Conservation (phyloP, 441 rosid species). For the Gossypium aridum region DNA sequence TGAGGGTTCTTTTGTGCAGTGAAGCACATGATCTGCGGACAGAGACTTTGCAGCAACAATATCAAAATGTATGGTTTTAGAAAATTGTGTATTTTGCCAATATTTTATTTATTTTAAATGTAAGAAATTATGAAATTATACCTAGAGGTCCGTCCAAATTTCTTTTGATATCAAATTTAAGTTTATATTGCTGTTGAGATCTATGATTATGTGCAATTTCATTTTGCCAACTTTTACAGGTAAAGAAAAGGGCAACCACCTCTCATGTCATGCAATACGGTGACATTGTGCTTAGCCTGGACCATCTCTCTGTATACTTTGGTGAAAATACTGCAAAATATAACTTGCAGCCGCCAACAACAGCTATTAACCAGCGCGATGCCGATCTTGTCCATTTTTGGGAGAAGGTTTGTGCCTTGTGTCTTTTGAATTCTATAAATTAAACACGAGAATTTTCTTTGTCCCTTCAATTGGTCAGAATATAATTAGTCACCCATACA, state of each 20-base stretch:
- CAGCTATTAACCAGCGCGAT: conserved; percentile 84
- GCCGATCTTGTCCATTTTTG: conserved; percentile 90
- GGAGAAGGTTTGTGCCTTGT: conserved; percentile 56
- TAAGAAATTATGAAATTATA: not conserved
- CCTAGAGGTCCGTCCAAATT: too few relatives aligned
- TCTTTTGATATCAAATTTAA: not conserved
- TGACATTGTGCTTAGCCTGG: conserved; percentile 45
- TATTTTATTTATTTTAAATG: too few relatives aligned
- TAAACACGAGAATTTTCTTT: not conserved
- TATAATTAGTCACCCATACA: too few relatives aligned
- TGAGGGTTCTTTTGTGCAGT: conserved; percentile 37
- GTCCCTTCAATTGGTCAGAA: too few relatives aligned
- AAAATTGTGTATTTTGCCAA: not conserved
- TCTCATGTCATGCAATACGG: conserved; percentile 98
- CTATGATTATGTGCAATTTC: not conserved
- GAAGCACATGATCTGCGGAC: conserved; percentile 70
- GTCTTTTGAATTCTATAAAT: not conserved
- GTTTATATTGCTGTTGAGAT: not conserved
- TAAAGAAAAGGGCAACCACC: conserved; percentile 65
- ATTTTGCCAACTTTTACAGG: conserved; percentile 37
- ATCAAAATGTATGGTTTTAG: conserved; percentile 51
- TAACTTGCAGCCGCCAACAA: conserved; percentile 47
- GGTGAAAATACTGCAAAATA: conserved; percentile 92
- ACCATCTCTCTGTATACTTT: conserved; percentile 50
- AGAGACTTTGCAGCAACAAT: conserved; percentile 81